Evolutionary conservation across 768 basidiomycete species (phyloP).

Genomic region (Russula earlei): DNA sequence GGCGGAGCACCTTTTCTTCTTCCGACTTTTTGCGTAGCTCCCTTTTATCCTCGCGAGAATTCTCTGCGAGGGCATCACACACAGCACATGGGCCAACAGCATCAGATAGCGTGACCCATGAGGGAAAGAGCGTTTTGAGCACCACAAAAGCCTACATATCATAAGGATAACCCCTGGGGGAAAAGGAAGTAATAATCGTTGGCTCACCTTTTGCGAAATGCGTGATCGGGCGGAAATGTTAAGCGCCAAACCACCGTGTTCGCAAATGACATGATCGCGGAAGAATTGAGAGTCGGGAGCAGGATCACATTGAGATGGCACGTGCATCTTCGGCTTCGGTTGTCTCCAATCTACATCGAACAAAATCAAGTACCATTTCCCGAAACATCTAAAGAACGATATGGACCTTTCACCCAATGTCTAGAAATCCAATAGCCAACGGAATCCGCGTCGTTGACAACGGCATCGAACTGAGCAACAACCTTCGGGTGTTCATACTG

Average conservation of each 20-base stretch:
- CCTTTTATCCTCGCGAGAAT: conserved; percentile 51
- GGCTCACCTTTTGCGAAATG: conserved; percentile 51
- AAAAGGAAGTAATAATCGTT: neutral
- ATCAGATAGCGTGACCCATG: conserved; percentile 49
- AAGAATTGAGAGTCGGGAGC: conserved; percentile 54
- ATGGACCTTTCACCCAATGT: conserved; percentile 62
- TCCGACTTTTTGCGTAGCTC: conserved; percentile 59
- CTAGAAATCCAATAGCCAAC: conserved; percentile 67
- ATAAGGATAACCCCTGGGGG: conserved; percentile 3
- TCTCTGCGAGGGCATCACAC: conserved; percentile 50
- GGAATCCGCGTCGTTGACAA: conserved; percentile 36
- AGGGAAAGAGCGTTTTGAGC: conserved; percentile 50
- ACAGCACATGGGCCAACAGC: conserved; percentile 46
- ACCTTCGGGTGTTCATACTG: conserved; percentile 53
- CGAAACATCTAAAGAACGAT: neutral
- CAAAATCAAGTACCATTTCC: conserved; percentile 4
- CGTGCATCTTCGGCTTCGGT: conserved; percentile 70
- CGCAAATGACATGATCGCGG: conserved; percentile 53
- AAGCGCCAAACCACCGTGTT: conserved; percentile 54
- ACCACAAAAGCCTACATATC: conserved; percentile 43
- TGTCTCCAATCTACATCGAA: conserved; percentile 56
- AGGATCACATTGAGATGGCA: conserved; percentile 46
- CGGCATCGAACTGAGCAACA: conserved; percentile 50
- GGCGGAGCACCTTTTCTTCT: conserved; percentile 58
- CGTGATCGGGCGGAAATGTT: conserved; percentile 46